phyloP scores from a whole-genome alignment of 345 rosid species.

The Gossypium longicalyx region DNA sequence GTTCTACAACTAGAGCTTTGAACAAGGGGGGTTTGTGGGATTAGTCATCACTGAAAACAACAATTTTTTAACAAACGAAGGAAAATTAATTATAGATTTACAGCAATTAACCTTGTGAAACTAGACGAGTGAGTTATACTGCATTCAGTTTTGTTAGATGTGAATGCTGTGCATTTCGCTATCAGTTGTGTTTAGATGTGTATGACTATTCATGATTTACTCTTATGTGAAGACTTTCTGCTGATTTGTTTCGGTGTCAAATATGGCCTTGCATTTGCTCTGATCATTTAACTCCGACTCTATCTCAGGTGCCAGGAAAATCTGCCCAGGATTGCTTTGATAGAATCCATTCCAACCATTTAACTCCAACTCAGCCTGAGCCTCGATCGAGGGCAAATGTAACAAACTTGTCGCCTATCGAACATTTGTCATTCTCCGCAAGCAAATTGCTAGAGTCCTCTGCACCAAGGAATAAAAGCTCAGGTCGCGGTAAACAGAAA shows the following conservation, averaged over 20 bases:
- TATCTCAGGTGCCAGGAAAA: conserved; percentile 72
- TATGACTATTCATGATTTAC: conserved; percentile 5
- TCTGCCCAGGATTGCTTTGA: conserved; percentile 84
- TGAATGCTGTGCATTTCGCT: background rate
- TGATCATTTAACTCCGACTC: background rate
- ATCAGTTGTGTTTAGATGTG: background rate
- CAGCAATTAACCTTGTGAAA: background rate
- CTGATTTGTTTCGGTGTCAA: background rate
- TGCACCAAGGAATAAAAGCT: conserved; percentile 31
- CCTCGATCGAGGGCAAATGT: conserved; percentile 49
- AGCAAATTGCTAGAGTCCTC: conserved; percentile 54
- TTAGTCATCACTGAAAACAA: too few relatives aligned
- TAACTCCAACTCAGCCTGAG: conserved; percentile 52
- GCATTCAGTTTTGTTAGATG: background rate
- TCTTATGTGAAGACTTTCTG: background rate
- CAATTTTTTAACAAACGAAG: too few relatives aligned
- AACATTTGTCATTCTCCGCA: conserved; percentile 53
- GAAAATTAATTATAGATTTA: too few relatives aligned
- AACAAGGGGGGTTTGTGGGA: too few relatives aligned
- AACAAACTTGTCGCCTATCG: conserved; percentile 35
- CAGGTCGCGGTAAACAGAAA: conserved; percentile 27
- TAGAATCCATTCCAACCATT: conserved; percentile 51
- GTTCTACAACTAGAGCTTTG: too few relatives aligned
- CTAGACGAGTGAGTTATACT: background rate
- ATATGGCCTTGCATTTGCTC: background rate